These are phyloP conservation scores for Penicillium sp. DNA, from an alignment of 2,329 filamentous ascomycete species.

Conservation along the genomic window DNA sequence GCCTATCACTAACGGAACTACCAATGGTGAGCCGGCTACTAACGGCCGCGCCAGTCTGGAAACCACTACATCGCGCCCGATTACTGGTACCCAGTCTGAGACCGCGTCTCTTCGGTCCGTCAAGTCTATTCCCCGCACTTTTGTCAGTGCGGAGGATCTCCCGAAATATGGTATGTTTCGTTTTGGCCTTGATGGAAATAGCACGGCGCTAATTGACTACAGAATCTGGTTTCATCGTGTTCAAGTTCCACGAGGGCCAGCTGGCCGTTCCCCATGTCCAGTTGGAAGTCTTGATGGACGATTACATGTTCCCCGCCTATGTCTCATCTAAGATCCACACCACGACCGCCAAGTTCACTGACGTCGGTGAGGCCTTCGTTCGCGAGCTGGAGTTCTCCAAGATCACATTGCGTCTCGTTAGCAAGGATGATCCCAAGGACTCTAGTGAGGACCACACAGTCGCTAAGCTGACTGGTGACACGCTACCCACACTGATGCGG, in stretches of 20 bases:
- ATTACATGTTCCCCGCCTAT: slow-evolving; percentile 87
- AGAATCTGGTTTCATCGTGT: slow-evolving; percentile 87
- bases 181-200: no score
- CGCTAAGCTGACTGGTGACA: slow-evolving; percentile 74
- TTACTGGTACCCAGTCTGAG: slow-evolving; percentile 40
- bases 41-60: slow-evolving; percentile 29
- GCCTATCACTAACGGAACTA: slow-evolving; percentile 24
- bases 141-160: slow-evolving; percentile 69
- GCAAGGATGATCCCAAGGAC: slow-evolving; percentile 65
- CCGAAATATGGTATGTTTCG: slow-evolving; percentile 57
- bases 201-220: no score
- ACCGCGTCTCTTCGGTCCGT: slow-evolving; percentile 39
- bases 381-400: slow-evolving; percentile 95
- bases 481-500: slow-evolving; percentile 76
- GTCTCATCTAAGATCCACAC: slow-evolving; percentile 65
- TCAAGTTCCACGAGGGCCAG: slow-evolving; percentile 85
- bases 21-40: slow-evolving; percentile 33
- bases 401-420: slow-evolving; percentile 75
- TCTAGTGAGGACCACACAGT: slow-evolving; percentile 63
- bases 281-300: slow-evolving; percentile 84
- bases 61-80: slow-evolving; percentile 28
- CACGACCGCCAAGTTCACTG: slow-evolving; percentile 66
- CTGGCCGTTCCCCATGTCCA: slow-evolving; percentile 66
- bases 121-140: slow-evolving; percentile 62
- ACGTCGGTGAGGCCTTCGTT: slow-evolving; percentile 88